Evolutionary conservation across 306 rosid species (phyloP), one percentile per base, ranked within the genome.

Genomic region (Fragaria ananassa): DNA sequence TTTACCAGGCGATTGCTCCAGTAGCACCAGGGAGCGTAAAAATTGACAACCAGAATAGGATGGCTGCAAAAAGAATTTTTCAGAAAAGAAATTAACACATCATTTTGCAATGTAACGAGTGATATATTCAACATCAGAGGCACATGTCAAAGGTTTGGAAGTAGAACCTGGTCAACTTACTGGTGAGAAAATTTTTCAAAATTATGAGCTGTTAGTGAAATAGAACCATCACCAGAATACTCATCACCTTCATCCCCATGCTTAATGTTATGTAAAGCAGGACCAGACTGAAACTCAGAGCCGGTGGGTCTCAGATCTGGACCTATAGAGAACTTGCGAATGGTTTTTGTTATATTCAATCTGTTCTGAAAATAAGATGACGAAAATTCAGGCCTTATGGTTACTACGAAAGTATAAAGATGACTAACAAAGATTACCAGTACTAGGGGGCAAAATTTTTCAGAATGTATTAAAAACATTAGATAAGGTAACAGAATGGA

Each of bases 1-100:
- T 72, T 87, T 92, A 95, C 98, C 97, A 95, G 79, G 74, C 95
- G 96, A 79, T 95, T 93, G 78, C 97, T 92, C 98, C 97, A 92
- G 77, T 85, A 83, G 87, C 98, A 95, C 98, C 98, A 95, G 60
- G 98, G 98, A 80, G 98, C 98, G 73, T 66, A 88, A 88, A 95
- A 95, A 66, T 92, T 92, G 81, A 92, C 97, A 74, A 88, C 91
- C 85, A 93, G 85, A 80, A 95, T 74, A 7, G 91, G 93, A 75
- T 85, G 81, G 90, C 98, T 95, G 88, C 78, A 82, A 76, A 77
- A 83, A 68, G 68, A 68, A 77, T 68, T 29, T 70, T 78, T 76
- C 70, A 25, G 41, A 70, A 56, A 60, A 45, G 58, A 68, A 68
- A 66, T 71, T 68, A 68, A 45, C 56, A 70, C 44, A 80, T 21